A percentile compares a stretch with the other conserved stretches of the same genome.
Evolutionary conservation across 2,329 filamentous ascomycete species (phyloP).

Genomic region (Microsporum audouinii): DNA sequence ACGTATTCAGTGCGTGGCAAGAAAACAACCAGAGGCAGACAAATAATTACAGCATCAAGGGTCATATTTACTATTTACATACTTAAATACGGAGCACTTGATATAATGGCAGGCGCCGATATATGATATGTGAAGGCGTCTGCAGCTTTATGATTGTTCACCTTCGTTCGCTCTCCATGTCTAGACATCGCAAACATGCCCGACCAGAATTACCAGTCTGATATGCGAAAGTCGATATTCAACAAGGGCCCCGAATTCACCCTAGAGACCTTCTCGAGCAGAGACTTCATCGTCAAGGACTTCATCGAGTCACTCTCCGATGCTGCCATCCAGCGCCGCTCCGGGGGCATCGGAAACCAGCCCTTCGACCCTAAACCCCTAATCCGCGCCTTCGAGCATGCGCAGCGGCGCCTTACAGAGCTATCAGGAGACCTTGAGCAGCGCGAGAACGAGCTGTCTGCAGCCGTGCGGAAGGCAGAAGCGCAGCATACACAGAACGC

Average conservation of each 20-base stretch:
- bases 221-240: conserved; percentile 50
- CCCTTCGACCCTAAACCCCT: conserved; percentile 91
- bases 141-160: not conserved
- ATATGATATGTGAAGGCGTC: not conserved
- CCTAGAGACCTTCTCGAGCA: conserved; percentile 74
- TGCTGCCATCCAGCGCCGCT: conserved; percentile 61
- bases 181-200: conserved; percentile 23
- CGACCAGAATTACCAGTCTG: conserved; percentile 20
- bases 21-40: no score
- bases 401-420: conserved; percentile 41
- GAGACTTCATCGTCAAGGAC: conserved; percentile 95
- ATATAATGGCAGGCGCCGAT: not conserved
- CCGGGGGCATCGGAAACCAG: conserved; percentile 43
- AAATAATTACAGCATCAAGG: no score
- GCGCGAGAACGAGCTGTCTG: conserved; percentile 80
- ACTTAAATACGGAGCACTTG: not conserved
- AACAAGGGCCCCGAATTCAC: conserved; percentile 72
- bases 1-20: no score
- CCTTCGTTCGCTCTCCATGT: conserved; percentile 7
- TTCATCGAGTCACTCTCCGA: conserved; percentile 92
- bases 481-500: conserved; percentile 84
- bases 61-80: not conserved
- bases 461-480: conserved; percentile 82
- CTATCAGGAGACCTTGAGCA: conserved; percentile 69
- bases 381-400: conserved; percentile 83